Evolutionary conservation across 2,329 filamentous ascomycete genomes (phyloP).

Genomic region (Ilyonectria robusta): DNA sequence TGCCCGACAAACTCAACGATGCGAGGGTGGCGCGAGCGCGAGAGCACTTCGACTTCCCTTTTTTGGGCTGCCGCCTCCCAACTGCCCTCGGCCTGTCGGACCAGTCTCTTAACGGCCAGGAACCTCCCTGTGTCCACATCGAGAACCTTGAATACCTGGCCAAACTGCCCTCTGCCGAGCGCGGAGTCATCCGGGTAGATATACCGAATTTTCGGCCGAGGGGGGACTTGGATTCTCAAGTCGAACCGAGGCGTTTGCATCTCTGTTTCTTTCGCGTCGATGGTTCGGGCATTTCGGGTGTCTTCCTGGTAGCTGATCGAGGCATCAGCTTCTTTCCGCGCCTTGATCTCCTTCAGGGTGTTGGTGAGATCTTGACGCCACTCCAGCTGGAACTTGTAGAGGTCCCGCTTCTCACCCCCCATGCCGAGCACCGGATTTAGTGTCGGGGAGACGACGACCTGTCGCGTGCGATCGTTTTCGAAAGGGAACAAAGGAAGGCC

Average conservation of each 20-base stretch:
- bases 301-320: not conserved
- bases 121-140: not conserved
- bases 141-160: not conserved
- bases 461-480: not conserved
- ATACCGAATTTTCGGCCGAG: not conserved
- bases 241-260: not conserved
- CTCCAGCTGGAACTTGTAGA: not conserved
- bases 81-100: no score
- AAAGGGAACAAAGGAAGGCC: not conserved
- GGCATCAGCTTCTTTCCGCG: no score
- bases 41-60: not conserved
- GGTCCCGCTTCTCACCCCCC: not conserved
- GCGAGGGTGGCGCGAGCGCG: not conserved
- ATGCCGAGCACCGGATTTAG: not conserved
- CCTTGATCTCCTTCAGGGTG: not conserved
- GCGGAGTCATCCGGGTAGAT: not conserved
- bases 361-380: not conserved
- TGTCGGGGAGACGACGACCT: not conserved
- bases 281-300: not conserved
- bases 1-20: conserved; percentile 27
- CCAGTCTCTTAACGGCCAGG: conserved; percentile 6
- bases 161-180: not conserved
- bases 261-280: not conserved
- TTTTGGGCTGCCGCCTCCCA: not conserved
- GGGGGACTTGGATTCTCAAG: not conserved